Evolutionary conservation across 768 basidiomycete species (phyloP).

Genomic region (Kwoniella shandongensis): DNA sequence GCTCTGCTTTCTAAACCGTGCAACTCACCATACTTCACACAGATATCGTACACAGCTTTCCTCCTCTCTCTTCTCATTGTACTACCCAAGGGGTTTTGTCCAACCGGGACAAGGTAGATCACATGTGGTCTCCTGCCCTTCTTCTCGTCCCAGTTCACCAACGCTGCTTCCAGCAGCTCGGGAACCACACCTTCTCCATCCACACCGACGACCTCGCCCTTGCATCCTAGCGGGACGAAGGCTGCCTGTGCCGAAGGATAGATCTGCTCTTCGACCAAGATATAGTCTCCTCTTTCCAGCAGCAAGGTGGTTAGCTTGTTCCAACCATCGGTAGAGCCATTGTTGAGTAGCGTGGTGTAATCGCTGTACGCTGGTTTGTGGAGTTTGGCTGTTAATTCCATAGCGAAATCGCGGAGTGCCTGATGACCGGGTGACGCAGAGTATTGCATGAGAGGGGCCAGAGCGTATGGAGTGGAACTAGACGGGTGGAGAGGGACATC

Average conservation of each 20-base stretch:
- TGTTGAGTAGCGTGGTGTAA: slow-evolving; percentile 23
- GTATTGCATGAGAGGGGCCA: slow-evolving; percentile 9
- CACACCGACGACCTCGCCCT: slow-evolving; percentile 58
- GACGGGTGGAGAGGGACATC: background rate
- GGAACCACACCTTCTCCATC: slow-evolving; percentile 70
- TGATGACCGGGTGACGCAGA: slow-evolving; percentile 11
- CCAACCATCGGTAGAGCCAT: slow-evolving; percentile 57
- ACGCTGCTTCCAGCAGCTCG: slow-evolving; percentile 60
- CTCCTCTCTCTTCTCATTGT: slow-evolving; percentile 65
- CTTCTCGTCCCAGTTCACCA: slow-evolving; percentile 65
- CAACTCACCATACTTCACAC: slow-evolving; percentile 68
- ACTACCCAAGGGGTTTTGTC: slow-evolving; percentile 77
- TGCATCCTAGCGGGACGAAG: slow-evolving; percentile 19
- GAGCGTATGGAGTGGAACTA: slow-evolving; percentile 1
- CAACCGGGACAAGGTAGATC: slow-evolving; percentile 61
- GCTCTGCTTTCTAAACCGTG: too few species aligned
- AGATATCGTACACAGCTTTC: slow-evolving; percentile 74
- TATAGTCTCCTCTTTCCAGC: slow-evolving; percentile 48
- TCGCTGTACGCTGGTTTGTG: slow-evolving; percentile 10
- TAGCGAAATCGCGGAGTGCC: slow-evolving; percentile 8
- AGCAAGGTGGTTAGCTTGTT: slow-evolving; percentile 62
- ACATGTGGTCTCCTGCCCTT: slow-evolving; percentile 58
- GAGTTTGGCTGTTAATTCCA: slow-evolving; percentile 5
- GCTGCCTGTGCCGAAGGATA: slow-evolving; percentile 61
- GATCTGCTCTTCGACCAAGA: slow-evolving; percentile 59